Evolutionary conservation across 257 asterid species (phyloP).

Genomic region (Paraleonurus japonicus): DNA sequence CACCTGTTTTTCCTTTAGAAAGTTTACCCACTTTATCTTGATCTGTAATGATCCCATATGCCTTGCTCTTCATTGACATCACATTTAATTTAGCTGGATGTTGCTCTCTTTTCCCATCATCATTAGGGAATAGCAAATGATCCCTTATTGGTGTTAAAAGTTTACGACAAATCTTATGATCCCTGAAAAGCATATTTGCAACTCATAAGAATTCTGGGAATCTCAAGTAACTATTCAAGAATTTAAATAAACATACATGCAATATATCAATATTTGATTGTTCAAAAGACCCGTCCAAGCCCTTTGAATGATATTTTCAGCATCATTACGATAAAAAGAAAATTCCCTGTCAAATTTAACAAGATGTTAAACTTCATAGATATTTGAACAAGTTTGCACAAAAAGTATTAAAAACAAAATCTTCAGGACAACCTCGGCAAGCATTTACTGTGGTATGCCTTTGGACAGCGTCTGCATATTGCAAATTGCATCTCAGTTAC

Average conservation of each 20-base stretch:
- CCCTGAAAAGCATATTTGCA: conserved; percentile 41
- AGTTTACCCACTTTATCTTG: conserved; percentile 26
- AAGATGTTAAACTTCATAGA: conserved; percentile 22
- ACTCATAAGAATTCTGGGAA: conserved; percentile 1
- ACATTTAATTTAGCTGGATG: conserved; percentile 25
- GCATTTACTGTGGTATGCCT: conserved; percentile 72
- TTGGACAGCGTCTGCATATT: conserved; percentile 75
- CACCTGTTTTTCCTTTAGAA: conserved; percentile 15
- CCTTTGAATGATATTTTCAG: conserved; percentile 37
- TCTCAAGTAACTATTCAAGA: conserved; percentile 12
- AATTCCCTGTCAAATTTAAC: conserved; percentile 39
- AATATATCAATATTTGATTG: conserved; percentile 62
- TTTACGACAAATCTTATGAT: conserved; percentile 48
- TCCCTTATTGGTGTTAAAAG: conserved; percentile 63
- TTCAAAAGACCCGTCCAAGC: conserved; percentile 67
- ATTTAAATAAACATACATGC: conserved; percentile 49
- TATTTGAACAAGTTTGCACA: conserved; percentile 7
- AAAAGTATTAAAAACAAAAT: conserved; percentile 12
- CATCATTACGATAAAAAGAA: conserved; percentile 39
- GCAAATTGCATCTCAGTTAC: conserved; percentile 58
- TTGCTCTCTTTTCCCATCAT: conserved; percentile 29
- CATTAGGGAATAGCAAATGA: conserved; percentile 61
- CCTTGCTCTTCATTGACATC: conserved; percentile 46
- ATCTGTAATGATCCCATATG: conserved; percentile 37
- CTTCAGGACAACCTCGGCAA: conserved; percentile 57